Evolutionary conservation across 768 basidiomycete species (phyloP).

Genomic region (Boletus sensibilis): DNA sequence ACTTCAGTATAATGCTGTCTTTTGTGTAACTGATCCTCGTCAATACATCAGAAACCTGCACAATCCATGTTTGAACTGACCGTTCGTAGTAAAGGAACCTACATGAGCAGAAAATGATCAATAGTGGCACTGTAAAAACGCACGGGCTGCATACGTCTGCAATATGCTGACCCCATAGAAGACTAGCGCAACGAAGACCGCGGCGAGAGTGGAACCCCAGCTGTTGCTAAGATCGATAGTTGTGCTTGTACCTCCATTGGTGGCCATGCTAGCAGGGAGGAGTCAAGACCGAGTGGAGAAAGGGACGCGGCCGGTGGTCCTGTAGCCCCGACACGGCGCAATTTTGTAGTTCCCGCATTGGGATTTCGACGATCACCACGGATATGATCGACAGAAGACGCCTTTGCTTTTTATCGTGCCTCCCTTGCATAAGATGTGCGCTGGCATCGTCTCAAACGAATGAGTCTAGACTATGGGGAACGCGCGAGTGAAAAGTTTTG

Average conservation of each 20-base stretch:
- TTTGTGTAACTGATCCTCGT: constrained; percentile 14
- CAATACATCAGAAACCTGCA: not conserved
- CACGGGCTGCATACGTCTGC: constrained; percentile 20
- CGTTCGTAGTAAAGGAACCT: constrained; percentile 28
- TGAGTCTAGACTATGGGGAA: no score
- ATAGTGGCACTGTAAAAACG: not conserved
- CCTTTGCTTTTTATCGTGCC: not conserved
- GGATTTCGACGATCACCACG: constrained; percentile 10
- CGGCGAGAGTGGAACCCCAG: constrained; percentile 27
- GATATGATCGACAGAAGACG: not conserved
- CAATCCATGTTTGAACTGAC: constrained; percentile 10
- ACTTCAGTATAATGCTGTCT: constrained; percentile 14
- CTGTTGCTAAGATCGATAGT: constrained; percentile 7
- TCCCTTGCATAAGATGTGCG: not conserved
- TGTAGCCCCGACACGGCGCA: not conserved
- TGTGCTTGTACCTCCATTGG: constrained; percentile 1
- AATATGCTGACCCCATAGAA: constrained; percentile 28
- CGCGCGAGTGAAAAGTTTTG: not conserved
- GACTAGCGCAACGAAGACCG: constrained; percentile 19
- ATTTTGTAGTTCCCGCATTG: constrained; percentile 15
- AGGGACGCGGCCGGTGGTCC: not conserved
- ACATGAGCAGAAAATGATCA: not conserved
- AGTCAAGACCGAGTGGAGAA: not conserved
- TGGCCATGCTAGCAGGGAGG: constrained; percentile 11
- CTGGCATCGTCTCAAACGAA: not conserved